Percentiles rank a stretch among this genome's conserved stretches.
phyloP scores from a whole-genome alignment of 768 basidiomycete species.

The Panus rudis region DNA sequence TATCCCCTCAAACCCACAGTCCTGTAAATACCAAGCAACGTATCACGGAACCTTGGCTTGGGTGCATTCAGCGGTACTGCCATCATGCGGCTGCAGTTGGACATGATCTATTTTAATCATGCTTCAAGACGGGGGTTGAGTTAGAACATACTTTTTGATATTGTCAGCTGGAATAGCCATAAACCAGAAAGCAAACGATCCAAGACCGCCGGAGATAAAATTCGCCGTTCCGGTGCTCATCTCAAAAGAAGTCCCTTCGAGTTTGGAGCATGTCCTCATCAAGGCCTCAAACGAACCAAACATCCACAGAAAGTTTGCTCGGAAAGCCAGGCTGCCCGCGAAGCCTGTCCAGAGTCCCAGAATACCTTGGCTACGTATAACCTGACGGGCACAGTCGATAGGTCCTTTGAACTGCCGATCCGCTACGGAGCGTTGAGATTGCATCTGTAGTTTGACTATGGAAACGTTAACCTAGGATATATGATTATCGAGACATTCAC shows the following conservation, averaged over 20 bases:
- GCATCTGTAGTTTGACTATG: slow-evolving; percentile 60
- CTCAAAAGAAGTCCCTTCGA: slow-evolving; percentile 17
- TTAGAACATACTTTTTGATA: slow-evolving; percentile 61
- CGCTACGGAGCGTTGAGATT: slow-evolving; percentile 41
- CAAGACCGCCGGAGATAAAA: slow-evolving; percentile 60
- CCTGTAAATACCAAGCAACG: slow-evolving; percentile 46
- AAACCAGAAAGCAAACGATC: slow-evolving; percentile 57
- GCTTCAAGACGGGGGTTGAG: slow-evolving; percentile 5
- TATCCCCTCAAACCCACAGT: slow-evolving; percentile 50
- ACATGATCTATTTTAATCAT: slow-evolving; percentile 4
- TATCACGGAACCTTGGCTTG: slow-evolving; percentile 41
- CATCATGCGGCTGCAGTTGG: slow-evolving; percentile 59
- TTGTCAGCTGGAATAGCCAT: slow-evolving; percentile 74
- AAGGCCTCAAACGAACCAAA: slow-evolving; percentile 60
- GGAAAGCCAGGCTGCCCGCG: slow-evolving; percentile 62
- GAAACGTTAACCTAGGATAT: slow-evolving; percentile 17
- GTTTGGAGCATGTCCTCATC: slow-evolving; percentile 5
- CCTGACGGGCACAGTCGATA: slow-evolving; percentile 59
- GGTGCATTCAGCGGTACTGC: slow-evolving; percentile 33
- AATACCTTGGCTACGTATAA: slow-evolving; percentile 54
- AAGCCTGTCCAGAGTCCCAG: slow-evolving; percentile 72
- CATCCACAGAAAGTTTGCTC: slow-evolving; percentile 76
- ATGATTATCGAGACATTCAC: slow-evolving; percentile 2
- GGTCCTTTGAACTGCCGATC: slow-evolving; percentile 59
- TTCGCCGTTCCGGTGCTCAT: slow-evolving; percentile 55